A percentile compares a stretch with the other conserved stretches of the same genome.
phyloP scores from a whole-genome alignment of 306 rosid species.

The Luffa aegyptiaca region DNA sequence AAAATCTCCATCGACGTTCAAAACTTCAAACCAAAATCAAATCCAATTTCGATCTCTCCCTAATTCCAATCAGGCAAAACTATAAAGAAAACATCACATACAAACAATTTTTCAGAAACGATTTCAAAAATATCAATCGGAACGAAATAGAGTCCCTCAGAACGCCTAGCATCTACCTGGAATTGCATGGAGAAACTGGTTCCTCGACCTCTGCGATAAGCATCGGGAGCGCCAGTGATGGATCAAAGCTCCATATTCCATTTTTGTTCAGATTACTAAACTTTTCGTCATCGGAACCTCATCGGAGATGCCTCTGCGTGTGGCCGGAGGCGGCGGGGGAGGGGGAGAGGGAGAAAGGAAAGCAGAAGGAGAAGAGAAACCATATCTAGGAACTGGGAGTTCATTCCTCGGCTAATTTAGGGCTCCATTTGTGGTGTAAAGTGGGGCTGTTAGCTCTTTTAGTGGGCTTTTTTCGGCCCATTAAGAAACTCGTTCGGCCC shows the following conservation, averaged over 20 bases:
- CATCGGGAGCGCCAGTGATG: slow-evolving; percentile 3
- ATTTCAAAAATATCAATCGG: background rate
- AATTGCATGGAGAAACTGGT: background rate
- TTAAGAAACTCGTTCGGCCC: background rate
- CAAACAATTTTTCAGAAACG: background rate
- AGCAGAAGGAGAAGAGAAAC: too few species aligned
- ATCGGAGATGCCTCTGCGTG: background rate
- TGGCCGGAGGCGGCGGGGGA: background rate
- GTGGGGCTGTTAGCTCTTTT: background rate
- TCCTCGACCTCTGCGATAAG: slow-evolving; percentile 6
- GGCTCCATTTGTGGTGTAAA: background rate
- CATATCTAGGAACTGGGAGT: too few species aligned
- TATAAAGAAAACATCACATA: background rate
- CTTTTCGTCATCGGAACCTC: background rate
- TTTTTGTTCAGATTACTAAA: slow-evolving; percentile 5
- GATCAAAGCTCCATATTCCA: background rate
- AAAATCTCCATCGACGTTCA: background rate
- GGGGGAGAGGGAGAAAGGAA: too few species aligned
- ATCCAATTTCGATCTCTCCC: background rate
- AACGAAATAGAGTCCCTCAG: background rate
- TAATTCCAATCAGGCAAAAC: background rate
- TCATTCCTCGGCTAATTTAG: background rate
- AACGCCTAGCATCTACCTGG: slow-evolving; percentile 6
- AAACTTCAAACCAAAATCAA: background rate
- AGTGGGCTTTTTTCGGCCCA: background rate